These are phyloP conservation scores for Suillus subluteus DNA, from an alignment of 768 basidiomycete genomes.

Conservation along the genomic window DNA sequence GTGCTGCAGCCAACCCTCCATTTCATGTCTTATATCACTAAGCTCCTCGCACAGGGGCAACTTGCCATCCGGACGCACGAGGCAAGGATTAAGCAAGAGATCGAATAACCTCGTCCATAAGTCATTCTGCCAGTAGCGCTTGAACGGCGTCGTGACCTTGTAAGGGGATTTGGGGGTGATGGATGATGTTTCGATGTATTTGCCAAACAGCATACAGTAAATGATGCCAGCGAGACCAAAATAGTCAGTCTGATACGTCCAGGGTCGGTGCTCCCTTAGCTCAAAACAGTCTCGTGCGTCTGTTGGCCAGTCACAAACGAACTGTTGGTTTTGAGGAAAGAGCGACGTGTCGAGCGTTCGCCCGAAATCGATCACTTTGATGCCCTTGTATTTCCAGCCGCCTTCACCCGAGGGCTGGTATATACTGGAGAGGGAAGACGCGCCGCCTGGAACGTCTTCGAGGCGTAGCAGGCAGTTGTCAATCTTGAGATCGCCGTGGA, in stretches of 20 bases:
- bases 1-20: constrained; percentile 85
- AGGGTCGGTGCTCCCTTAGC: constrained; percentile 78
- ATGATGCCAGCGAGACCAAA: constrained; percentile 93
- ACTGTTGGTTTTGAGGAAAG: constrained; percentile 80
- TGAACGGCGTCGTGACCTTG: constrained; percentile 78
- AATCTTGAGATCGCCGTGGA: constrained; percentile 98
- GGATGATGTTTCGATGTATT: constrained; percentile 83
- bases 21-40: constrained; percentile 64
- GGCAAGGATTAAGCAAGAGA: constrained; percentile 78
- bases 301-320: constrained; percentile 84
- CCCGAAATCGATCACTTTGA: constrained; percentile 98
- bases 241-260: constrained; percentile 97
- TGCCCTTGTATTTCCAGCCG: constrained; percentile 88
- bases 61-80: constrained; percentile 55
- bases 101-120: constrained; percentile 88
- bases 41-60: constrained; percentile 80
- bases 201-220: constrained; percentile 96
- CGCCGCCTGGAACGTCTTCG: constrained; percentile 75
- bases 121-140: constrained; percentile 93
- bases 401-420: constrained; percentile 80
- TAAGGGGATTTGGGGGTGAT: constrained; percentile 47
- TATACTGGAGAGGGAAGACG: constrained; percentile 68
- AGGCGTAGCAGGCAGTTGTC: constrained; percentile 97
- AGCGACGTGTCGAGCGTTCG: constrained; percentile 84
- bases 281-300: constrained; percentile 94